These are phyloP conservation scores for Penicillium fimorum DNA, from an alignment of 495 filamentous ascomycete species.

Conservation along the genomic window DNA sequence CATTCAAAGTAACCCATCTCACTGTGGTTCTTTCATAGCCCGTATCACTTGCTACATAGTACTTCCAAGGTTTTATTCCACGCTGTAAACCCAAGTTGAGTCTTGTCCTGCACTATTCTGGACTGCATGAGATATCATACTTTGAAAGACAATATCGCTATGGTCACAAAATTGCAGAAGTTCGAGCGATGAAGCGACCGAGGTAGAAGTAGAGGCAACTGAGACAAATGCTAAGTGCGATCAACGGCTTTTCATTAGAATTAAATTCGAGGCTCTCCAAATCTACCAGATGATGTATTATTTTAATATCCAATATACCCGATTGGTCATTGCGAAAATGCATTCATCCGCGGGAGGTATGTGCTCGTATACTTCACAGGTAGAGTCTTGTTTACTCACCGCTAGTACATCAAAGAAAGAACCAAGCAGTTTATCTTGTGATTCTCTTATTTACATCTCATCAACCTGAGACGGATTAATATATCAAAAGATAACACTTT, in stretches of 20 bases:
- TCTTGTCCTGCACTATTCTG: neutral
- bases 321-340: conserved; percentile 1
- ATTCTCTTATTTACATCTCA: conserved; percentile 1
- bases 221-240: neutral
- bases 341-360: neutral
- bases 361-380: neutral
- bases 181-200: neutral
- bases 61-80: neutral
- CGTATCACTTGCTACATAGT: neutral
- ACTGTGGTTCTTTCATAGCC: neutral
- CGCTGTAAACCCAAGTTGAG: neutral
- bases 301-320: conserved; percentile 4
- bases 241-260: conserved; percentile 1
- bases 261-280: neutral
- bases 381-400: neutral
- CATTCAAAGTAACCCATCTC: neutral
- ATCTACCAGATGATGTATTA: neutral
- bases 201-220: neutral
- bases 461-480: conserved; percentile 3
- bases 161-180: neutral
- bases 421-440: conserved; percentile 8
- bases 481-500: neutral
- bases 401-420: neutral
- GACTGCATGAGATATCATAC: neutral
- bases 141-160: neutral